Conservation (phyloP, 192 early-diverging fungal genomes). For the Rhizoclosmatium globosum region DNA sequence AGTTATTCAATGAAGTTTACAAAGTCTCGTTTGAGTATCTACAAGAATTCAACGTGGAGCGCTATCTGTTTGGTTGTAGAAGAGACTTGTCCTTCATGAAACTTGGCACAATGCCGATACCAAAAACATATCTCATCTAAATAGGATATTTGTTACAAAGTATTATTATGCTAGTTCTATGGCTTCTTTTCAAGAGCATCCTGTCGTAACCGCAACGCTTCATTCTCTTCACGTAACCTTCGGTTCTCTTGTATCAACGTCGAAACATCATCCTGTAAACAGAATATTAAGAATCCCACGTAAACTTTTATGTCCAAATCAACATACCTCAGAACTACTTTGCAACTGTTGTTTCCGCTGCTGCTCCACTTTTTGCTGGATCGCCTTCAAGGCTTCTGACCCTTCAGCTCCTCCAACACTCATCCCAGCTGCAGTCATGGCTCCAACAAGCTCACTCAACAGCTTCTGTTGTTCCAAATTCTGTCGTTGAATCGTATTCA, state of each 20-base stretch:
- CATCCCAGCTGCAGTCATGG: constrained; percentile 11
- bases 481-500: constrained; percentile 29
- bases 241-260: constrained; percentile 29
- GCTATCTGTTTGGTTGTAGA: no score
- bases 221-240: constrained; percentile 29
- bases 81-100: no score
- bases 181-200: constrained; percentile 5
- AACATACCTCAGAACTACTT: background rate
- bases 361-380: no score
- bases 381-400: background rate
- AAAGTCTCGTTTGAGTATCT: no score
- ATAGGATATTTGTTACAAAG: no score
- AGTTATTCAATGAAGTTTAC: no score
- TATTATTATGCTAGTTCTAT: no score
- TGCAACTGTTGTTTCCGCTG: no score
- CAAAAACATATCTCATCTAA: no score
- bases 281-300: background rate
- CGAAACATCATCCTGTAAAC: background rate
- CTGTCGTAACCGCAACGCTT: constrained; percentile 16
- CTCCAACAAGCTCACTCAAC: constrained; percentile 19
- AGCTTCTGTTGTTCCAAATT: constrained; percentile 14
- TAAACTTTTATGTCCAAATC: background rate
- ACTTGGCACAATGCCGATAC: no score
- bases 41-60: no score
- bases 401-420: background rate